Evolutionary conservation across 139 green algal genomes (phyloP).

Genomic region (Closterium sp.): DNA sequence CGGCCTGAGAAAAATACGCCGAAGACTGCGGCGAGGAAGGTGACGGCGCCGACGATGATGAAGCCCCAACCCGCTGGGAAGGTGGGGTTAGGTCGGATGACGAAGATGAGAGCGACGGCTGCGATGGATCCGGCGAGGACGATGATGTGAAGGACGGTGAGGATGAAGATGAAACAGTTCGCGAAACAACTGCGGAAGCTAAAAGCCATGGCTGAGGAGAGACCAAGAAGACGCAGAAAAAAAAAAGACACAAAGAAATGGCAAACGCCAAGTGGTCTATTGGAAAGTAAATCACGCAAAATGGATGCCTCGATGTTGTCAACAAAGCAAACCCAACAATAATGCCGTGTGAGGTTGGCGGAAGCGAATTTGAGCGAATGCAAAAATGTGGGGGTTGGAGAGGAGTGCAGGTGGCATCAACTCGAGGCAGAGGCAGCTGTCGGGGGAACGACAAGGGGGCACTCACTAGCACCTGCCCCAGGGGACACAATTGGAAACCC

Average conservation of each 20-base stretch:
- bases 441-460: no score
- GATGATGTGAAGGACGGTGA: background rate
- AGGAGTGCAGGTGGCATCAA: background rate
- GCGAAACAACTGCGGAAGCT: background rate
- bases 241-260: background rate
- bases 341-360: background rate
- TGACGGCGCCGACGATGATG: slow-evolving; percentile 5
- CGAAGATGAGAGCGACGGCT: slow-evolving; percentile 19
- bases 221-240: background rate
- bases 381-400: background rate
- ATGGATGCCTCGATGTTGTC: background rate
- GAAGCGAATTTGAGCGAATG: background rate
- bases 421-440: no score
- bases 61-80: slow-evolving; percentile 16
- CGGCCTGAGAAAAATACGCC: background rate
- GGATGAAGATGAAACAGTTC: background rate
- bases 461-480: no score
- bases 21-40: slow-evolving; percentile 16
- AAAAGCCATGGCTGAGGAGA: background rate
- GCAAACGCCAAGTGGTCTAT: no score
- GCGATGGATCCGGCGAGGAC: background rate
- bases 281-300: background rate
- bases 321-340: background rate
- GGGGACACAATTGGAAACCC: no score
- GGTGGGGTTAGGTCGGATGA: background rate